Conservation (phyloP, 2,329 filamentous ascomycete genomes). For the Cytospora piceae region DNA sequence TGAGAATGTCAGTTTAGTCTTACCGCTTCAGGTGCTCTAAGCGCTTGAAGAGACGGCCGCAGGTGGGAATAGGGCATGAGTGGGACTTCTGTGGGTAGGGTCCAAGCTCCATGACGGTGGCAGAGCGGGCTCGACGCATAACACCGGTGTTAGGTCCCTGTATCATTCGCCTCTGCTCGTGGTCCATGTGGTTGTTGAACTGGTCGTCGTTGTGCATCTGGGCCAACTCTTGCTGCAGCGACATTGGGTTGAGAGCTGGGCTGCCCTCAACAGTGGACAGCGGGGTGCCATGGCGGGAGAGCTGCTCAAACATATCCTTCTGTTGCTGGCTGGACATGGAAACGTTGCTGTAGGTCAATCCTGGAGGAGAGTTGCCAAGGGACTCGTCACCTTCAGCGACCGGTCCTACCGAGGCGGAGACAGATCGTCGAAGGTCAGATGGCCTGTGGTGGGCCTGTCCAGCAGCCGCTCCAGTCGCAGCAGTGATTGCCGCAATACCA, state of each 20-base stretch:
- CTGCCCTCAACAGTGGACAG: slow-evolving; percentile 83
- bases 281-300: slow-evolving; percentile 91
- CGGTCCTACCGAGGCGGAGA: slow-evolving; percentile 84
- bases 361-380: slow-evolving; percentile 77
- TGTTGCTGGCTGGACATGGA: slow-evolving; percentile 71
- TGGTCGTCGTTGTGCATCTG: slow-evolving; percentile 66
- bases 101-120: slow-evolving; percentile 93
- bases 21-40: slow-evolving; percentile 99
- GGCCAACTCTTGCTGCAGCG: slow-evolving; percentile 72
- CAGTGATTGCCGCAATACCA: slow-evolving; percentile 70
- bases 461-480: slow-evolving; percentile 59
- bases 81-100: slow-evolving; percentile 98
- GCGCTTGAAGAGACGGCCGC: slow-evolving; percentile 96
- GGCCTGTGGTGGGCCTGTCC: slow-evolving; percentile 62
- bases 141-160: slow-evolving; percentile 71
- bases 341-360: slow-evolving; percentile 72
- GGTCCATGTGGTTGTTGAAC: slow-evolving; percentile 59
- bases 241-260: slow-evolving; percentile 71
- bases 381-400: slow-evolving; percentile 80
- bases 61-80: slow-evolving; percentile 98
- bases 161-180: slow-evolving; percentile 68
- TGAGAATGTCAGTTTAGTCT: slow-evolving; percentile 53
- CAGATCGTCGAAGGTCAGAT: slow-evolving; percentile 87
- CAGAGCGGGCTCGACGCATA: slow-evolving; percentile 87
- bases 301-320: slow-evolving; percentile 72